A percentile compares a stretch with the other conserved stretches of the same genome.
phyloP scores from a whole-genome alignment of 169 alveolate species.

The Plasmodium gallinaceum region DNA sequence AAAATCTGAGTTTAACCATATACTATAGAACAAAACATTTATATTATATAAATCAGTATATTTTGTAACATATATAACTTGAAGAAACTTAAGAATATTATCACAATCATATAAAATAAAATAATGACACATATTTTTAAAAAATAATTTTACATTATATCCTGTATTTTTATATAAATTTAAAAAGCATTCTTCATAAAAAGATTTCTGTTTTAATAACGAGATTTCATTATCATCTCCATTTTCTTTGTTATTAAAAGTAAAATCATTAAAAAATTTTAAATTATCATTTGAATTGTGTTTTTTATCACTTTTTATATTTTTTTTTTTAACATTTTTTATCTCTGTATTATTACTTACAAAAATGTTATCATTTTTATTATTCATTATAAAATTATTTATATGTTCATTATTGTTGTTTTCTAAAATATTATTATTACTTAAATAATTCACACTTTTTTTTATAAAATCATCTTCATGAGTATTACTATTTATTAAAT shows the following conservation, averaged over 20 bases:
- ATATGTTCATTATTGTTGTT: background rate
- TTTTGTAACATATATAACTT: conserved; percentile 50
- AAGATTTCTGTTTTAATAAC: background rate
- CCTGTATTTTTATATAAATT: conserved; percentile 12
- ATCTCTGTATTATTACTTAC: background rate
- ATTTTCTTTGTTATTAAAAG: background rate
- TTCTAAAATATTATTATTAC: background rate
- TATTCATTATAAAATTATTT: background rate
- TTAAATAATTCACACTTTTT: background rate
- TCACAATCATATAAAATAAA: conserved; percentile 72
- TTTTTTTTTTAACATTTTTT: background rate
- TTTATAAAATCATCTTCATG: background rate
- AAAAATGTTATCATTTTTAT: background rate
- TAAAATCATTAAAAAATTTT: background rate
- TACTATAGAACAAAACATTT: conserved; percentile 55
- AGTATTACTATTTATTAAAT: background rate
- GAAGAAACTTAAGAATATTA: conserved; percentile 40
- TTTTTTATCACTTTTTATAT: background rate
- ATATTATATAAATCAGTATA: conserved; percentile 30
- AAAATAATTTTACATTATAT: conserved; percentile 12
- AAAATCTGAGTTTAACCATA: conserved; percentile 56
- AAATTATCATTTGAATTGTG: background rate
- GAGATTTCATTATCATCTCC: background rate
- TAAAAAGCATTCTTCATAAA: conserved; percentile 30
- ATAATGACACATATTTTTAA: conserved; percentile 45